A percentile compares a stretch with the other conserved stretches of the same genome.
phyloP scores from a whole-genome alignment of 2,329 filamentous ascomycete species.

The Fusarium udum region DNA sequence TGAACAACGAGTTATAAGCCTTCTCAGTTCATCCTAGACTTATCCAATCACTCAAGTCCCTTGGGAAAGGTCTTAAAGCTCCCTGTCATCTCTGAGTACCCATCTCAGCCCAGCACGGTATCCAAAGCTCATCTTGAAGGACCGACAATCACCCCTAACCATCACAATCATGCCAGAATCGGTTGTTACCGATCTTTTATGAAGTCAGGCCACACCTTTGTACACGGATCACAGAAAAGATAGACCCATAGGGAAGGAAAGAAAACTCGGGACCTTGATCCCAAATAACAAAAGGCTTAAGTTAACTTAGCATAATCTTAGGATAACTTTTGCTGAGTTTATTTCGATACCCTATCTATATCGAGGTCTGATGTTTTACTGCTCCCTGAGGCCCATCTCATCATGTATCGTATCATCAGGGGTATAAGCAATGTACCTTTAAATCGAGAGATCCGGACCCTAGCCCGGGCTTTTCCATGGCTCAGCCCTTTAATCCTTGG shows the following conservation, averaged over 20 bases:
- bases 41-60: not conserved
- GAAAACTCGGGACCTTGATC: not conserved
- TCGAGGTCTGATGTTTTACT: not conserved
- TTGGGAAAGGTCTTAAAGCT: not conserved
- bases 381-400: not conserved
- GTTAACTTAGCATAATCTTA: not conserved
- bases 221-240: constrained; percentile 1
- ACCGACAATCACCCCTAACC: not conserved
- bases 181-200: not conserved
- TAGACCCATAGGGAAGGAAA: not conserved
- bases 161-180: constrained; percentile 3
- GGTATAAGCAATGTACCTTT: not conserved
- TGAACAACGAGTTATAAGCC: no score
- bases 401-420: constrained; percentile 3
- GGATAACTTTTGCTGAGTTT: not conserved
- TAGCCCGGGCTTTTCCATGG: constrained; percentile 3
- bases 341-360: not conserved
- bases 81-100: no score
- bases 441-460: not conserved
- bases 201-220: constrained; percentile 6
- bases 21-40: not conserved
- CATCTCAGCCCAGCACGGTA: no score
- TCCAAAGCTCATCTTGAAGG: not conserved
- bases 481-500: constrained; percentile 22
- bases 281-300: not conserved